phyloP scores from a whole-genome alignment of 148 eudicot species.

The Limonium bicolor region DNA sequence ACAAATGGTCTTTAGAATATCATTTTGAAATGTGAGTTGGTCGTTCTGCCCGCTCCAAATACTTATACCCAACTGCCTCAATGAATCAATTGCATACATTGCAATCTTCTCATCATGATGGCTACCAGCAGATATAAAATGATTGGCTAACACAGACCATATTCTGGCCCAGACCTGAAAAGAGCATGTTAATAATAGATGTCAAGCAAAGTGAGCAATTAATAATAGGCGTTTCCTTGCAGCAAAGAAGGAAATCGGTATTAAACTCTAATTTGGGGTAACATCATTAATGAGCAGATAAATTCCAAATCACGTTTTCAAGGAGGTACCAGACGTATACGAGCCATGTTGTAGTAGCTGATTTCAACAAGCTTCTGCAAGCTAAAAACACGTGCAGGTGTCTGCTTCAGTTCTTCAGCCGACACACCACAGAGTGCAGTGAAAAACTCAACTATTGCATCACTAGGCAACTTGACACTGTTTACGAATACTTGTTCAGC shows the following conservation, averaged over 20 bases:
- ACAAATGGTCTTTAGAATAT: constrained; percentile 95
- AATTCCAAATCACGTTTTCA: too few relatives aligned
- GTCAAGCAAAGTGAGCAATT: too few relatives aligned
- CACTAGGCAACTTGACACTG: constrained; percentile 85
- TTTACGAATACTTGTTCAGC: constrained; percentile 84
- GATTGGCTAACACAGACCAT: constrained; percentile 93
- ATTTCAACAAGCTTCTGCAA: constrained; percentile 96
- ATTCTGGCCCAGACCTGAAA: constrained; percentile 99
- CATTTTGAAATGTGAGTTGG: constrained; percentile 94
- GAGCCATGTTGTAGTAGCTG: constrained; percentile 98
- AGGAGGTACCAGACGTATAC: constrained; percentile 85
- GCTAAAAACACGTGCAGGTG: constrained; percentile 94
- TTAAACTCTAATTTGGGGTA: too few relatives aligned
- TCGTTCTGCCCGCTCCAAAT: constrained; percentile 90
- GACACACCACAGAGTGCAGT: constrained; percentile 89
- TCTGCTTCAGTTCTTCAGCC: constrained; percentile 84
- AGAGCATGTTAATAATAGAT: neutral
- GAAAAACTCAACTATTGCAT: constrained; percentile 93
- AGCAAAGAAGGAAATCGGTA: too few relatives aligned
- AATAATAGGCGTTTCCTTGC: too few relatives aligned
- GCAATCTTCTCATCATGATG: constrained; percentile 98
- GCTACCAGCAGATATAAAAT: constrained; percentile 96
- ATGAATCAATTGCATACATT: constrained; percentile 96
- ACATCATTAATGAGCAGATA: too few relatives aligned
- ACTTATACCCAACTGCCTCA: constrained; percentile 94